These are phyloP conservation scores for Cyberlindnera lachancei DNA, from an alignment of 805 yeast genomes.

Conservation along the genomic window DNA sequence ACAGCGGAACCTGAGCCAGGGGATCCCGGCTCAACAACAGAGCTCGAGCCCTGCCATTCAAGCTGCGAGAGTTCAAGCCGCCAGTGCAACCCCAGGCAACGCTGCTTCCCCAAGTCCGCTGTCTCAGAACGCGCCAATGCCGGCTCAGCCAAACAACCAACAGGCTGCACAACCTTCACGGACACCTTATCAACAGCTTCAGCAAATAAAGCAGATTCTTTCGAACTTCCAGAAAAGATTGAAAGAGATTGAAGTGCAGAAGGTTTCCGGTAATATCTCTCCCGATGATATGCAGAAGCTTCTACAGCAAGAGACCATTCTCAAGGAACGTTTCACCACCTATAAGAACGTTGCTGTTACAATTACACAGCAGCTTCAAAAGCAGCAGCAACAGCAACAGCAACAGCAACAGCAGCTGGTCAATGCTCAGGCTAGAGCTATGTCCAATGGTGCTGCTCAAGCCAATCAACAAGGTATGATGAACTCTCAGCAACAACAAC, in stretches of 20 bases:
- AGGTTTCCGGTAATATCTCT: constrained; percentile 34
- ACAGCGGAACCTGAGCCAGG: too few relatives aligned
- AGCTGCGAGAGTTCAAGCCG: constrained; percentile 4
- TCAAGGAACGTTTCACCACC: constrained; percentile 39
- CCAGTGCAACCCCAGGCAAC: background rate
- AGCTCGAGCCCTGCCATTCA: constrained; percentile 6
- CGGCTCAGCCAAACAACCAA: constrained; percentile 7
- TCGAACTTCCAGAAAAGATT: constrained; percentile 43
- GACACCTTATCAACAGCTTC: constrained; percentile 27
- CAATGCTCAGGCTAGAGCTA: constrained; percentile 1
- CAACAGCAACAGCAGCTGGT: constrained; percentile 9
- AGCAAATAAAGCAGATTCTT: constrained; percentile 38
- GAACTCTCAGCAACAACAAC: background rate
- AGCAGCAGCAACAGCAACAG: constrained; percentile 11
- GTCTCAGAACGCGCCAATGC: constrained; percentile 5
- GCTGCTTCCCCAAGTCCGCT: constrained; percentile 15
- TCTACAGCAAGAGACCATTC: constrained; percentile 41
- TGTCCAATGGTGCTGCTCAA: background rate
- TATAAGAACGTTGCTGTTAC: constrained; percentile 38
- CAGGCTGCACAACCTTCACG: constrained; percentile 5
- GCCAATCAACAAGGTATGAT: background rate
- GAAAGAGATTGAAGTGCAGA: constrained; percentile 41
- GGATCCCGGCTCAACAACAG: background rate
- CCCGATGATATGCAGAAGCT: constrained; percentile 38
- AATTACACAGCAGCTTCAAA: constrained; percentile 9